Base-by-base conservation (phyloP, 805 yeast species). In the Candida takata region DNA sequence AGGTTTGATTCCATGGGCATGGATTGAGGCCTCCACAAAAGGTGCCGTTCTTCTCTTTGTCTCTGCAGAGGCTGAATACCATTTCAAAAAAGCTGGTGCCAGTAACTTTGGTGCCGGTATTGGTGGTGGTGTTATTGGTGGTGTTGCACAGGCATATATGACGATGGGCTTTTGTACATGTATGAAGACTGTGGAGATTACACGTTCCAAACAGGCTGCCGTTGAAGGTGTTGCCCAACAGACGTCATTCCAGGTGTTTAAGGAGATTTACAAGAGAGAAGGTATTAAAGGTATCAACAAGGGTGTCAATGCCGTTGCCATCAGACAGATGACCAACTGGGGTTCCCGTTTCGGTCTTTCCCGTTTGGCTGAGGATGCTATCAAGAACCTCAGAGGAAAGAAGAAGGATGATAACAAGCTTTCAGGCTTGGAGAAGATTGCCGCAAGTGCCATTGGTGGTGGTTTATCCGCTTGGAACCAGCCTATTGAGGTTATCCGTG, bases 11-110 rank as follows among this genome's bases (percentile, higher is more conserved):
- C 98, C 98, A 31, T 92, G 98, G 98, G 98, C 97, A 6, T 88
- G 97, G 97, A 84, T 92, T 49, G 98, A 90, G 63, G 98, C 96
- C 8, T 84, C 95, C n/a, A 92, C 98, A 25, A 92, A 92, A 61
- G 98, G 98, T 59, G 97, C 97, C 5, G 95, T 88, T 7, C 69
- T 92, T 38, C 69, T 92, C 48, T 92, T 92, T 52, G 96, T 87
- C 24, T 81, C 95, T 31, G 78, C 94, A 31, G 97, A 92, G 58
- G 84, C 87, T 35, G 97, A 92, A 62, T 85, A 84, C 60, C 73
- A 72, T 33, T 76, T 79, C 51, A 78, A 69, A 52, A 78, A 70
- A 52, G 41, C 80, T 15, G 94, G 95, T 34, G 69, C 74, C 42
- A 72, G 68, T 39, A 75, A 82, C 44, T 87, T 92, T 51, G 69